These are phyloP conservation scores for Penicillium cataractarum DNA, from an alignment of 495 filamentous ascomycete genomes.

Conservation along the genomic window DNA sequence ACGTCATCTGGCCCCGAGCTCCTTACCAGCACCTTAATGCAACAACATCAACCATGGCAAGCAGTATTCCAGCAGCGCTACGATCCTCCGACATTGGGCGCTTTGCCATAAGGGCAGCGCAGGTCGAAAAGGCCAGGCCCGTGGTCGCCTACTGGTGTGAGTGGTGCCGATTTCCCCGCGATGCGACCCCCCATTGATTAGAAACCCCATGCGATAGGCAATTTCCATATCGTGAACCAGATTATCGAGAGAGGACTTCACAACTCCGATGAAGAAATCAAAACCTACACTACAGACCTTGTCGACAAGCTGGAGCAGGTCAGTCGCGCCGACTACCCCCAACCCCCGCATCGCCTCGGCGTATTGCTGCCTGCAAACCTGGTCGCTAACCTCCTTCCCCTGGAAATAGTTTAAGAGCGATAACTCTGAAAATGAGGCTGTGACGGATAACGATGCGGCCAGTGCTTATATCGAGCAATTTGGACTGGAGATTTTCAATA, in stretches of 20 bases:
- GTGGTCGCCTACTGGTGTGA: conserved; percentile 94
- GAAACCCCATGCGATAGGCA: conserved; percentile 56
- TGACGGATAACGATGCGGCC: conserved; percentile 80
- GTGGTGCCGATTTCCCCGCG: conserved; percentile 36
- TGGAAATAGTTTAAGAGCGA: conserved; percentile 62
- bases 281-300: conserved; percentile 74
- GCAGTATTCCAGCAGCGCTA: conserved; percentile 72
- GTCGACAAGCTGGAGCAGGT: conserved; percentile 94
- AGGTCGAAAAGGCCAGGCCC: conserved; percentile 82
- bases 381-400: conserved; percentile 15
- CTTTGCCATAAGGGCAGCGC: conserved; percentile 78
- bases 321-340: conserved; percentile 23
- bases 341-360: background rate
- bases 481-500: conserved; percentile 79
- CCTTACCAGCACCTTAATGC: conserved; percentile 6
- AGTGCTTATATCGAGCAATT: conserved; percentile 95
- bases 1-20: conserved; percentile 29
- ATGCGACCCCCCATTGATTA: conserved; percentile 12
- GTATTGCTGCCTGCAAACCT: background rate
- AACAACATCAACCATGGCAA: conserved; percentile 59
- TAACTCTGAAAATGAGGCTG: conserved; percentile 68
- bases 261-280: conserved; percentile 70
- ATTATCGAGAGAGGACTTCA: conserved; percentile 83
- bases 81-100: conserved; percentile 75
- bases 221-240: conserved; percentile 91